Conservation (phyloP, 805 yeast species). For the Kurtzmaniella cleridarum region DNA sequence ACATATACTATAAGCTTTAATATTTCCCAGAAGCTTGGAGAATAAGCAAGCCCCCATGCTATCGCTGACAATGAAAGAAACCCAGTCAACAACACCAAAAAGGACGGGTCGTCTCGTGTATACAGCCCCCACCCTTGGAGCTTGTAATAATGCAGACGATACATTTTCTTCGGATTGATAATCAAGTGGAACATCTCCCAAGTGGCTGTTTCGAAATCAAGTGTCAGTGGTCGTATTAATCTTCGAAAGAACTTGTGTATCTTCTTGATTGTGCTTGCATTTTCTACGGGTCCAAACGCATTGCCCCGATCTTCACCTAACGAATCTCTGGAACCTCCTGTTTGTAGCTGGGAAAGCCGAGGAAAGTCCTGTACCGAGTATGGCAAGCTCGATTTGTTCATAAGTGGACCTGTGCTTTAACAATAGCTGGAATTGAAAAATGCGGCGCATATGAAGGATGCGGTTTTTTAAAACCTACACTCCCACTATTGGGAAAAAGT, state of each 20-base stretch:
- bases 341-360: not conserved
- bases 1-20: constrained; percentile 67
- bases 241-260: constrained; percentile 12
- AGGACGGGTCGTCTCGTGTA: constrained; percentile 91
- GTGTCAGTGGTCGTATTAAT: constrained; percentile 63
- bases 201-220: constrained; percentile 87
- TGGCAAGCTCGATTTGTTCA: constrained; percentile 3
- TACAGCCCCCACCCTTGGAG: constrained; percentile 68
- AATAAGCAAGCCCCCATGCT: constrained; percentile 86
- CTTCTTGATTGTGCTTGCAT: not conserved
- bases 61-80: constrained; percentile 69
- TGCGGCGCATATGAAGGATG: no score
- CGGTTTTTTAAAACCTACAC: no score
- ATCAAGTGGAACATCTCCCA: constrained; percentile 84
- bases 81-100: constrained; percentile 64
- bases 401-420: not conserved
- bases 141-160: constrained; percentile 67
- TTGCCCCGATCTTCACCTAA: not conserved
- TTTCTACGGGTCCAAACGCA: not conserved
- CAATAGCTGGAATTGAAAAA: no score
- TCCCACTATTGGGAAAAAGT: no score
- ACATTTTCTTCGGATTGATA: constrained; percentile 74
- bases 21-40: constrained; percentile 57
- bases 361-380: constrained; percentile 3
- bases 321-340: not conserved